Evolutionary conservation across 805 yeast genomes (phyloP).

Genomic region (Suhomyces sp.): DNA sequence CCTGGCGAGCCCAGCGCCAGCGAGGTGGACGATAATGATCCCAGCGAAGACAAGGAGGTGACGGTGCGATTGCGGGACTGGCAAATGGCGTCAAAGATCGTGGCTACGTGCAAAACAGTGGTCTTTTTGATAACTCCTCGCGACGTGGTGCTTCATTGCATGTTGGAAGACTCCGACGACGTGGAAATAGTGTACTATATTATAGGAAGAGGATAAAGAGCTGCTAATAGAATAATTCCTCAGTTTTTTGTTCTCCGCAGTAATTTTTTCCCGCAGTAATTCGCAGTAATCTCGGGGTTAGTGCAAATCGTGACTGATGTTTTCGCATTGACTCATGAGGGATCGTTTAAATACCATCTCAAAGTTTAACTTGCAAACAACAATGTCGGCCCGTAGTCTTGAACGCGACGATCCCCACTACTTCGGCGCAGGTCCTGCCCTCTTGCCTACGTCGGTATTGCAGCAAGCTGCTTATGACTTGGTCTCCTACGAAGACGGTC

Average conservation of each 20-base stretch:
- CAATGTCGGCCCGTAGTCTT: slow-evolving; percentile 22
- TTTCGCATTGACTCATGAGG: neutral
- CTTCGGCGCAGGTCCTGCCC: slow-evolving; percentile 99
- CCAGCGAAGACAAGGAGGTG: slow-evolving; percentile 40
- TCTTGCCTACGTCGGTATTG: slow-evolving; percentile 77
- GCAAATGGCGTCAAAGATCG: slow-evolving; percentile 61
- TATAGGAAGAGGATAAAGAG: slow-evolving; percentile 25
- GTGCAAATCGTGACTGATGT: neutral
- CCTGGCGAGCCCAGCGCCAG: slow-evolving; percentile 10
- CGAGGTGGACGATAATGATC: slow-evolving; percentile 14
- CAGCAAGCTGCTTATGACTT: slow-evolving; percentile 86
- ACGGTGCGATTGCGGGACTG: slow-evolving; percentile 60
- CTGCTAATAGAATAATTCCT: no score
- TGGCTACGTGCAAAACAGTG: slow-evolving; percentile 59
- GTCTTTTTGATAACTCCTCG: slow-evolving; percentile 55
- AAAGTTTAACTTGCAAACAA: neutral
- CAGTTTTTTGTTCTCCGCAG: no score
- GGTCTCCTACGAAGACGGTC: slow-evolving; percentile 66
- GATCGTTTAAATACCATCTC: neutral
- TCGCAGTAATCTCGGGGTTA: neutral
- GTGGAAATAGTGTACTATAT: slow-evolving; percentile 66
- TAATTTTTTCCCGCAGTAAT: no score
- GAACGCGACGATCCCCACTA: slow-evolving; percentile 73
- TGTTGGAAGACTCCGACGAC: slow-evolving; percentile 59
- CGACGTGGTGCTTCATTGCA: slow-evolving; percentile 63